Evolutionary conservation across 2,329 filamentous ascomycete species (phyloP).

Genomic region (Fusarium sp.): DNA sequence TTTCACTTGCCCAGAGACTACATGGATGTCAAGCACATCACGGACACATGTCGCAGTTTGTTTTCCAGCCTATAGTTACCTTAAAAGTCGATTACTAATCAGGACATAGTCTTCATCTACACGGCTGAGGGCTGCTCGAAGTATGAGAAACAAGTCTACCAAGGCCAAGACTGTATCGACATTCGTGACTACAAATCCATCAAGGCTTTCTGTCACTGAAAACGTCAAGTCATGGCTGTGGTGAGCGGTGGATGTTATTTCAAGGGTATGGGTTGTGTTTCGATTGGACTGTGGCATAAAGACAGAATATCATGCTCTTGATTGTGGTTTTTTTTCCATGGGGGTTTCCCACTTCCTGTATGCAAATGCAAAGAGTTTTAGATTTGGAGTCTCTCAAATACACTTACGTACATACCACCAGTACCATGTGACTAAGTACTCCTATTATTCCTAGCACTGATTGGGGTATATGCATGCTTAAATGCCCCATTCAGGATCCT

Average conservation of each 20-base stretch:
- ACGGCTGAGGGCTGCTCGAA: background rate
- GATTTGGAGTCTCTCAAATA: background rate
- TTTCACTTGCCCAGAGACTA: background rate
- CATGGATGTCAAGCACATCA: background rate
- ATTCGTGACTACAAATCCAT: background rate
- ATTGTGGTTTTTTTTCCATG: background rate
- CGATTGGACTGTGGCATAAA: background rate
- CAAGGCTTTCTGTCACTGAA: background rate
- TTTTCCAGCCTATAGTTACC: background rate
- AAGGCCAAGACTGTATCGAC: background rate
- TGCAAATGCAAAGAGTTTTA: background rate
- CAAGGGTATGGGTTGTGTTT: too few species aligned
- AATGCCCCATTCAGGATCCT: too few species aligned
- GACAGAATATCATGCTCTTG: background rate
- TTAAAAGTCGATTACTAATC: rapidly evolving
- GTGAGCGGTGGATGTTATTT: too few species aligned
- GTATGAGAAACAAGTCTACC: background rate
- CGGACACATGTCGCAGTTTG: background rate
- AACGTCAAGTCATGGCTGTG: too few species aligned
- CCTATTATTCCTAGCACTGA: too few species aligned
- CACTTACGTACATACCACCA: rapidly evolving
- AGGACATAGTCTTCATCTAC: background rate
- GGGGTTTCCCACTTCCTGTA: background rate
- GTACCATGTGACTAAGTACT: background rate
- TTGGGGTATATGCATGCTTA: too few species aligned